Percentiles rank a stretch among this genome's conserved stretches.
phyloP scores from a whole-genome alignment of 2,329 filamentous ascomycete species.

The Septoria petroselini region DNA sequence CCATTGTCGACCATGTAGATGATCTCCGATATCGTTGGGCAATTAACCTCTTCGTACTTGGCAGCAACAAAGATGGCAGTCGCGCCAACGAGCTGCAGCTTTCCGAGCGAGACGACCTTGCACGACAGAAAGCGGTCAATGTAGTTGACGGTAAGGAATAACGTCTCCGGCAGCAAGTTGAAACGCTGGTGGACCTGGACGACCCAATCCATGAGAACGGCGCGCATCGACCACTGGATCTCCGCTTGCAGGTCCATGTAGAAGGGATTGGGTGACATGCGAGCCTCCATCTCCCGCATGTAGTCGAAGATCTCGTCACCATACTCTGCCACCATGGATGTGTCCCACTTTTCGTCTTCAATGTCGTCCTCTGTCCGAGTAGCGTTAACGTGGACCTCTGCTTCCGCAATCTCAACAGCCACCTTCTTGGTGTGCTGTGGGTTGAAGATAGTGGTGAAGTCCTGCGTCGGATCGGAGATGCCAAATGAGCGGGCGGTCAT shows the following conservation, averaged over 20 bases:
- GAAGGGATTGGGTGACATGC: constrained; percentile 80
- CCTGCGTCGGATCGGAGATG: constrained; percentile 68
- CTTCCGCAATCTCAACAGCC: constrained; percentile 68
- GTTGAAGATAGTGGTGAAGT: constrained; percentile 62
- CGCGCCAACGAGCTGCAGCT: constrained; percentile 92
- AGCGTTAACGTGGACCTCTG: constrained; percentile 63
- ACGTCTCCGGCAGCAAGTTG: constrained; percentile 83
- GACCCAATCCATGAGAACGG: constrained; percentile 96
- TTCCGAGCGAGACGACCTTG: constrained; percentile 92
- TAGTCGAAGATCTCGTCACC: constrained; percentile 93
- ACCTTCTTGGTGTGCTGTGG: constrained; percentile 64
- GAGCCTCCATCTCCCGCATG: constrained; percentile 81
- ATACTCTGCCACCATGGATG: constrained; percentile 97
- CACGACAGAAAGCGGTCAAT: constrained; percentile 92
- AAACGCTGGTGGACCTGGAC: constrained; percentile 95
- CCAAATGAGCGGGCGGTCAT: constrained; percentile 76
- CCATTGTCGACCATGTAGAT: constrained; percentile 97
- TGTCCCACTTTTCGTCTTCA: constrained; percentile 87
- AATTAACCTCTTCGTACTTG: constrained; percentile 99
- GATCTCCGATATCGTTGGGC: constrained; percentile 89
- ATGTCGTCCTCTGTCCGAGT: constrained; percentile 68
- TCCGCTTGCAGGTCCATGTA: constrained; percentile 98
- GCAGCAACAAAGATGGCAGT: constrained; percentile 94
- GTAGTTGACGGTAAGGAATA: constrained; percentile 94
- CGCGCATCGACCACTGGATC: constrained; percentile 98